Evolutionary conservation across 768 basidiomycete genomes (phyloP), one percentile per base, ranked within the genome.

Genomic region (Favolaschia claudopus): DNA sequence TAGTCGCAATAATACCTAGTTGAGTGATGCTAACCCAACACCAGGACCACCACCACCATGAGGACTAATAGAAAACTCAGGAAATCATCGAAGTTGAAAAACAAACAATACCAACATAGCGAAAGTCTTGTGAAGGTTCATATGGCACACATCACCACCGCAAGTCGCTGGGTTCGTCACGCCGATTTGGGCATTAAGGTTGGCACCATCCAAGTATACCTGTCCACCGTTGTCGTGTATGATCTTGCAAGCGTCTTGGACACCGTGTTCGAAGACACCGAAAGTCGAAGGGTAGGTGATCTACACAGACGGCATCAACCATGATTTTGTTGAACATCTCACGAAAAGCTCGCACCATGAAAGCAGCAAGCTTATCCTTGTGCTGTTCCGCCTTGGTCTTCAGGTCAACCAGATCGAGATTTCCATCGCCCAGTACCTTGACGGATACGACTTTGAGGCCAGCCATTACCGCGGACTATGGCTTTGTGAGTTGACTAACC

Each of bases 31-130:
- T 70, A 69, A 91, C 89, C 95, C 95, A 58, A 97, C 91, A 60
- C 96, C 96, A 50, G 97, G 97, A 54, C 96, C 96, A 48, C 96
- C 96, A 45, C 96, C 96, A 58, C 96, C 96, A 71, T 99, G 96
- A 36, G 96, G 96, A 70, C 93, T 95, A 52, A 2, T 29, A 33
- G 24, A 8, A 53, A 55, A 17, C 50, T 34, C 39, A 20, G 50
- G 13, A 31, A 53, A 38, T 31, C 5, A 38, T 42, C 19, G 7
- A 28, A 19, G 28, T 46, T 28, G 20, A 37, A 34, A 5, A 14
- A 19, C 31, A 54, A 36, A 55, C 48, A 34, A 7, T 9, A 68
- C 90, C 55, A 70, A 93, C 91, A 97, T 98, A 7, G 95, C 91
- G 71, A 97, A 97, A 1, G 95, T 96, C 78, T 99, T 99, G 81